Evolutionary conservation across 2,329 filamentous ascomycete species (phyloP), one percentile per base, ranked within the genome.

Genomic region (Pyrenophora teres): DNA sequence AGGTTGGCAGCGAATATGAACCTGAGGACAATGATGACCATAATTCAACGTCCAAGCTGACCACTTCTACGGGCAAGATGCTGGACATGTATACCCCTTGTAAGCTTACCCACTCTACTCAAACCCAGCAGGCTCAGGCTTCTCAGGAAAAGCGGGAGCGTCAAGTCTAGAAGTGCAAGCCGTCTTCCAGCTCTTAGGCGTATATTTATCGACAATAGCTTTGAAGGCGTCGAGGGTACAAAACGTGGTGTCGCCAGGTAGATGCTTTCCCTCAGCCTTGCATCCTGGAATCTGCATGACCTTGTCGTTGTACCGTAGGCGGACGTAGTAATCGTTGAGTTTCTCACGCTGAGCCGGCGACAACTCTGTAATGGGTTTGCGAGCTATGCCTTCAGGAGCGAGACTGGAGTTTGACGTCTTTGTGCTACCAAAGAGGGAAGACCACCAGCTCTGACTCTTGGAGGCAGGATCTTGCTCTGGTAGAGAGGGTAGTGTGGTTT

Each of bases 211-310:
- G 2, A 94, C 91, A 48, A 97, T 90, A 44, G 84, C 79, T 75
- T 97, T 97, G 80, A 99, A 99, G 0, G 93, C 91, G 50, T 88
- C 85, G 86, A 99, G 75, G 0, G 93, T 97, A 76, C 94, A 99
- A 67, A 97, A 93, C 21, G 85, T 89, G 62, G 92, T 87, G 63
- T 97, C 89, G 0, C 91, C 91, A 1, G 90, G 84, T 2, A 96
- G 80, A 74, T 99, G 94, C 54, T 92, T 95, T 6, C 91, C 90
- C 0, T 80, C 74, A 8, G 81, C 75, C 60, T 82, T 85, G 73
- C 94, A 99, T 2, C 90, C 92, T 0, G 93, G 93, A 15, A 99
- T 81, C 12, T 81, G 84, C 68, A 97, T 84, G 3, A 91, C 83
- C 46, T 82, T 80, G 71, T 97, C 94, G 65, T 99, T 99, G 75